Evolutionary conservation across 176 grass and related monocot genomes (phyloP), one percentile per base, ranked within the genome.

Genomic region (Carex myosuroides): DNA sequence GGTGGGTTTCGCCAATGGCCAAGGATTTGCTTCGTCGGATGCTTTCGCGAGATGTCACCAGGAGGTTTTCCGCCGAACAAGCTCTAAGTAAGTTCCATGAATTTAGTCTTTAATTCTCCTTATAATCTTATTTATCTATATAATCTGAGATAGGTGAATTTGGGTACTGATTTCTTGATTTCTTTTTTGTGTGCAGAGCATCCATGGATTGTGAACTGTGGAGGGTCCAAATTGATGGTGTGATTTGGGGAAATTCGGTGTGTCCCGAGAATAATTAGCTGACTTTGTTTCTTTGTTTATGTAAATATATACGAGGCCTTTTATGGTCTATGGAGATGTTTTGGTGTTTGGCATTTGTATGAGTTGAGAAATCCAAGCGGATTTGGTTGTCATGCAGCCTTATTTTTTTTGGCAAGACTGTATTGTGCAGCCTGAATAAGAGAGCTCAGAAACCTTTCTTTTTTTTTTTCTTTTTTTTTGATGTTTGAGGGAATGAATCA

Each of bases 1-100:
- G 86, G 0, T 33, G n/a, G 35, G 88, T 92, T 22, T 91, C 94
- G 18, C 91, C 94, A 2, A 79, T 80, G 77, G 94, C 94, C 26
- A 97, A 97, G 91, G 91, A 97, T 79, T 88, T 97, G 52, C 62
- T 93, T 63, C 87, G 91, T 53, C 88, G 89, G 74, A 97, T 97
- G 94, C 86, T 97, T 39, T 93, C 86, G 86, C 90, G 64, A 87
- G 94, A 97, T 82, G 87, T 84, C 84, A 89, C 87, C 1, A 82
- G 94, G 1, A 82, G 94, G 37, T 60, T 97, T 84, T 97, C 94
- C 50, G 84, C 91, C 52, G 94, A 97, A 3, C 86, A 97, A 79
- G 91, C 93, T 87, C 89, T 97, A 0, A 79, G 90, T 94, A 83
- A 66, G 84, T 4, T 5, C 8, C 60, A 8, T 41, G 10, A 0